phyloP scores from a whole-genome alignment of 2,329 filamentous ascomycete species.

The Diaporthe caulivora region DNA sequence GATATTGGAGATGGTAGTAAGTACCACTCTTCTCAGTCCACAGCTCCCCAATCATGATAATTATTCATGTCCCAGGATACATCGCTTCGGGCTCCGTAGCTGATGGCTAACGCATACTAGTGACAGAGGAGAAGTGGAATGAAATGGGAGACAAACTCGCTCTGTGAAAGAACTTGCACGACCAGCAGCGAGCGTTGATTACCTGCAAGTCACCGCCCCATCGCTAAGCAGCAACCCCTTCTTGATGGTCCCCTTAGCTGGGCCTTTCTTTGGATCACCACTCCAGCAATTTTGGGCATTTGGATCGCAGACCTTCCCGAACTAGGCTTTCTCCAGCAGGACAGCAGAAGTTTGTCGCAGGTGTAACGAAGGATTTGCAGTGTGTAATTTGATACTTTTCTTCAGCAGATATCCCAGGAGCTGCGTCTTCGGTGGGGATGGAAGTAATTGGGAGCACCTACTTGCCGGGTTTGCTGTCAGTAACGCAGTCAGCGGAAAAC shows the following conservation, averaged over 20 bases:
- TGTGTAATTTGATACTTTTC: too few species aligned
- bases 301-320: background rate
- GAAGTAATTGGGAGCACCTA: too few species aligned
- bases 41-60: background rate
- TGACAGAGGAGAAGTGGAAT: background rate
- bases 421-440: too few species aligned
- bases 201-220: background rate
- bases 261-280: too few species aligned
- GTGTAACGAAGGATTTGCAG: too few species aligned
- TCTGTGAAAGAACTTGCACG: background rate
- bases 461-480: too few species aligned
- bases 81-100: background rate
- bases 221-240: too few species aligned
- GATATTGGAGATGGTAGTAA: background rate
- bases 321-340: background rate
- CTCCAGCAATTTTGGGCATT: background rate
- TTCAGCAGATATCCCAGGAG: too few species aligned
- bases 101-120: background rate
- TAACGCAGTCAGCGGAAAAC: too few species aligned
- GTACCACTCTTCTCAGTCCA: background rate
- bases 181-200: background rate
- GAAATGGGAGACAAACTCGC: background rate
- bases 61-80: background rate
- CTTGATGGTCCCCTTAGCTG: background rate
- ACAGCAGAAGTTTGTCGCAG: background rate